Evolutionary conservation across 768 basidiomycete species (phyloP).

Genomic region (Suillus occidentalis): DNA sequence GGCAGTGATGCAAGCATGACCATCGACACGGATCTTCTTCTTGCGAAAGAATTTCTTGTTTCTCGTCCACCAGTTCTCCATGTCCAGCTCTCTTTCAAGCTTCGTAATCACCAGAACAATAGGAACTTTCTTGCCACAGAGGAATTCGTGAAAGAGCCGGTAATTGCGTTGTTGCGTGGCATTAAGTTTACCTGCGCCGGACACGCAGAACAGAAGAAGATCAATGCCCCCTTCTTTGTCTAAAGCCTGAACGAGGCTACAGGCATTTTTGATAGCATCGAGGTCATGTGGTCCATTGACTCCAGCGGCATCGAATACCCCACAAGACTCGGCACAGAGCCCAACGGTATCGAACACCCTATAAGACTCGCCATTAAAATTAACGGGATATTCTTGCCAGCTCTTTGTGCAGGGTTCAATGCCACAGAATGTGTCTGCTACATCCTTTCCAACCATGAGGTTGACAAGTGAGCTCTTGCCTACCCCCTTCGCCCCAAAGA

Average conservation of each 20-base stretch:
- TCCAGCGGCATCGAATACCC: no score
- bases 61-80: constrained; percentile 39
- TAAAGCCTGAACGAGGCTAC: constrained; percentile 33
- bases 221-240: constrained; percentile 35
- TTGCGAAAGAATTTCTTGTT: constrained; percentile 32
- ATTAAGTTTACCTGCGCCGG: constrained; percentile 39
- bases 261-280: no score
- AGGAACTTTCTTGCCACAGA: constrained; percentile 39
- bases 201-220: constrained; percentile 41
- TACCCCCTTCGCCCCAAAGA: constrained; percentile 43
- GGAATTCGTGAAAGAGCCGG: constrained; percentile 35
- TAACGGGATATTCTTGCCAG: constrained; percentile 25
- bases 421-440: constrained; percentile 28
- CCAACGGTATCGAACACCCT: constrained; percentile 36
- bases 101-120: constrained; percentile 39
- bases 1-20: constrained; percentile 43
- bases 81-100: constrained; percentile 34
- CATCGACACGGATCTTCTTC: constrained; percentile 30
- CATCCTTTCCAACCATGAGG: constrained; percentile 23
- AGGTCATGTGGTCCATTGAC: no score
- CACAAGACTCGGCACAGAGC: no score
- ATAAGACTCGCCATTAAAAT: constrained; percentile 20
- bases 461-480: constrained; percentile 34
- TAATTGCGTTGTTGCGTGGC: constrained; percentile 38
- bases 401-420: constrained; percentile 38